A percentile compares a stretch with the other conserved stretches of the same genome.
Evolutionary conservation across 139 green algal species (phyloP).

Genomic region (Haematococcus lacustris): DNA sequence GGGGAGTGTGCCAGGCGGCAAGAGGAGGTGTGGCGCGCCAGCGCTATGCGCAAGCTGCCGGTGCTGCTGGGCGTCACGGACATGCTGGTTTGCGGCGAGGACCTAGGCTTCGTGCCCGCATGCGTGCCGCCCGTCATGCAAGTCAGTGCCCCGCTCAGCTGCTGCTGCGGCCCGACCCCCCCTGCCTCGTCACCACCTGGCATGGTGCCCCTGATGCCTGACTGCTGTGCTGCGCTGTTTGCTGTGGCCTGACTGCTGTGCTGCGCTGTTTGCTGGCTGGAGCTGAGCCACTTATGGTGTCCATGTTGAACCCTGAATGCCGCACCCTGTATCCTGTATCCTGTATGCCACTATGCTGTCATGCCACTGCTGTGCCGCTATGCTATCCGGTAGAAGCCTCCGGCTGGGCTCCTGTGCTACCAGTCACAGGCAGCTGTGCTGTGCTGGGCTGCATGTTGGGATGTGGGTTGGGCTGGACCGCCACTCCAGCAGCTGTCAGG

Average conservation of each 20-base stretch:
- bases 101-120: slow-evolving; percentile 67
- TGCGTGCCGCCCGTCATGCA: slow-evolving; percentile 87
- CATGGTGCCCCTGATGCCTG: background rate
- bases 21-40: slow-evolving; percentile 38
- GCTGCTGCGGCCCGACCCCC: too few relatives aligned
- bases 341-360: too few relatives aligned
- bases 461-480: background rate
- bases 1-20: background rate
- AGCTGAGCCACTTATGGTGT: too few relatives aligned
- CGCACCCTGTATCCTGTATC: too few relatives aligned
- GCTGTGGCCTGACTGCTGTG: background rate
- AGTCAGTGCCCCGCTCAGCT: slow-evolving; percentile 12
- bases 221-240: background rate
- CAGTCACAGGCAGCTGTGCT: background rate
- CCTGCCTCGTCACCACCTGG: background rate
- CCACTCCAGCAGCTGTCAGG: background rate
- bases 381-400: too few relatives aligned
- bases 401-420: too few relatives aligned
- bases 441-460: too few relatives aligned
- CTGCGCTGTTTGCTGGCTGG: background rate
- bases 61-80: slow-evolving; percentile 55
- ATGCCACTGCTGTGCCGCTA: too few relatives aligned
- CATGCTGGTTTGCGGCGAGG: slow-evolving; percentile 90
- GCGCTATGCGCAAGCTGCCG: slow-evolving; percentile 76
- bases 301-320: too few relatives aligned